These are phyloP conservation scores for Ganoderma leucocontextum DNA, from an alignment of 1,284 basidiomycete genomes.

Conservation along the genomic window DNA sequence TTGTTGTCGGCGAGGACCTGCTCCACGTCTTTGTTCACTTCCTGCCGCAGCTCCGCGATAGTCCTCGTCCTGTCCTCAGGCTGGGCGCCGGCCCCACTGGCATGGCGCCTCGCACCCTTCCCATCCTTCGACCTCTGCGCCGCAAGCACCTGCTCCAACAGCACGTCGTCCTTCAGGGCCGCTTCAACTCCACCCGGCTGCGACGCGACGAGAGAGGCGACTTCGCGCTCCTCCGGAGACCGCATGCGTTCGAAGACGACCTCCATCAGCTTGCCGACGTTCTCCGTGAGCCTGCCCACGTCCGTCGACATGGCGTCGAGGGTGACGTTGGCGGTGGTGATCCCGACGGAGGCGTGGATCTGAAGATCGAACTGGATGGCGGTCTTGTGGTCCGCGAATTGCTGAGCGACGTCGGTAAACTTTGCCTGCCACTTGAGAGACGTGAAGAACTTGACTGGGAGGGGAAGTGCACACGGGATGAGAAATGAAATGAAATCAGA, in stretches of 20 bases:
- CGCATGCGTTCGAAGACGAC: conserved; percentile 22
- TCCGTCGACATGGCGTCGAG: conserved; percentile 1
- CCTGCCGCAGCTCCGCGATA: conserved; percentile 9
- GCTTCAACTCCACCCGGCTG: conserved; percentile 4
- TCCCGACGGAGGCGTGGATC: conserved; percentile 12
- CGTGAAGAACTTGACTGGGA: conserved; percentile 22
- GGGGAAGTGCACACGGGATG: not conserved
- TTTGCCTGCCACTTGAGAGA: conserved; percentile 21
- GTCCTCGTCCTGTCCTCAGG: conserved; percentile 1
- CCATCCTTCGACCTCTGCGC: not conserved
- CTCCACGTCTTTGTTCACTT: conserved; percentile 18
- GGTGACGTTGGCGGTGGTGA: conserved; percentile 10
- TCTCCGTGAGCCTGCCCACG: conserved; percentile 9
- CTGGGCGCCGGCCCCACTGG: not conserved
- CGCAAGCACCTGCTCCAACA: conserved; percentile 8
- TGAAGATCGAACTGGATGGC: conserved; percentile 20
- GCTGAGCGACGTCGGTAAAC: conserved; percentile 19
- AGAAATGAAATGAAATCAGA: not conserved
- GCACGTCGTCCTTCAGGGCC: not conserved
- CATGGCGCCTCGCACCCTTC: not conserved
- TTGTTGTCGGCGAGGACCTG: conserved; percentile 25
- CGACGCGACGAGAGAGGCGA: conserved; percentile 4
- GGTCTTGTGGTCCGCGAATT: conserved; percentile 18
- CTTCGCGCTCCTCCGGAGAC: conserved; percentile 19
- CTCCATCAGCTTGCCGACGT: conserved; percentile 19